Conservation (phyloP, 208 protist species). For the Wallacemonas collosoma region DNA sequence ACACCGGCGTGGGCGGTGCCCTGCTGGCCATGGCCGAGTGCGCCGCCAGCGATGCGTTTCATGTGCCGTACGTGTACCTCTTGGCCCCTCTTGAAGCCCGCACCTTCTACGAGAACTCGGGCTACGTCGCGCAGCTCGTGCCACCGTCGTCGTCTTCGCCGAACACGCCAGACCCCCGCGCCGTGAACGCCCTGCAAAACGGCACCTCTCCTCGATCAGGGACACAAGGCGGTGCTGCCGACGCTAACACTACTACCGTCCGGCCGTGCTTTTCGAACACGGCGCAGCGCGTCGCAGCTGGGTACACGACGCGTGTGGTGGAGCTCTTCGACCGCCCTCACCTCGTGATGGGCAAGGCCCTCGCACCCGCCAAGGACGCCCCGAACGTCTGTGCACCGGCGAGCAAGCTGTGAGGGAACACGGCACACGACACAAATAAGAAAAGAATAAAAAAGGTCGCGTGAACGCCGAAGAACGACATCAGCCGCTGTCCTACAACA, state of each 20-base stretch:
- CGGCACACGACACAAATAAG: not conserved
- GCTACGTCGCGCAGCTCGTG: constrained; percentile 33
- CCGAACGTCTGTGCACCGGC: not conserved
- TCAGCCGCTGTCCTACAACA: not conserved
- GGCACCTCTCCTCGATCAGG: too few species aligned
- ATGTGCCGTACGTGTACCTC: constrained; percentile 36
- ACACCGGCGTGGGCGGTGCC: constrained; percentile 26
- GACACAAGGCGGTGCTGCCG: too few species aligned
- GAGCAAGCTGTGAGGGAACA: not conserved
- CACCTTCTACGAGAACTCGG: constrained; percentile 40
- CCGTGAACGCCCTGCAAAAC: too few species aligned
- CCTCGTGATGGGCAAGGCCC: constrained; percentile 34
- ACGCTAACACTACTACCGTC: not conserved
- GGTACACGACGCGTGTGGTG: constrained; percentile 4
- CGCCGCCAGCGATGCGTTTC: constrained; percentile 35
- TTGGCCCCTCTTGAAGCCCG: constrained; percentile 28
- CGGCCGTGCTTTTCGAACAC: not conserved
- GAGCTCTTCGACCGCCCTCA: not conserved
- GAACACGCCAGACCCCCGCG: too few species aligned
- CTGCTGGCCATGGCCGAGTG: constrained; percentile 45
- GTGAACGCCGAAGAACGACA: too few species aligned
- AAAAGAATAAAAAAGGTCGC: not conserved
- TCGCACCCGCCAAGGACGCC: constrained; percentile 7
- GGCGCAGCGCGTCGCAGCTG: not conserved
- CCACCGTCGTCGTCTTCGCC: not conserved